phyloP scores from a whole-genome alignment of 2,329 filamentous ascomycete species.

The Sporothrix humicola region DNA sequence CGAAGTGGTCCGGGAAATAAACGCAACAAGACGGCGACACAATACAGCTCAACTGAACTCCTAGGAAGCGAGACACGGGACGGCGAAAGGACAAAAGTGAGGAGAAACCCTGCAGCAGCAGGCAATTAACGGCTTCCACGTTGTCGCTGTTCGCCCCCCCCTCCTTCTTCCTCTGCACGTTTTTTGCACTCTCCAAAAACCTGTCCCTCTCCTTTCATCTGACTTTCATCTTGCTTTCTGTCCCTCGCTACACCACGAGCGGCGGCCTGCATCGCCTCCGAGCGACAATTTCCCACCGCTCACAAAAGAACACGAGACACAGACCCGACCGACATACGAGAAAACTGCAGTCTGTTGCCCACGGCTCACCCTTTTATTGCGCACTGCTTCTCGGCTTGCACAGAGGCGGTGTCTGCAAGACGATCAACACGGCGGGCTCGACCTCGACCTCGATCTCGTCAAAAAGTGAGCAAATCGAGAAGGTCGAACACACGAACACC shows the following conservation, averaged over 20 bases:
- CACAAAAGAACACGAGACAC: constrained; percentile 32
- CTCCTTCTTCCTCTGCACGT: not conserved
- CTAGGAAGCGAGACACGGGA: constrained; percentile 22
- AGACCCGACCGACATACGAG: constrained; percentile 11
- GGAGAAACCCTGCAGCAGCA: constrained; percentile 28
- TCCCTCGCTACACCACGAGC: constrained; percentile 18
- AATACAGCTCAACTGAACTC: constrained; percentile 2
- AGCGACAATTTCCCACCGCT: constrained; percentile 31
- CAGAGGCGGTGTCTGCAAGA: not conserved
- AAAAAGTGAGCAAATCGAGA: not conserved
- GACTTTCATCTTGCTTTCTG: constrained; percentile 10
- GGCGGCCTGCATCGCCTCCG: constrained; percentile 24
- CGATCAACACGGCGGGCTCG: constrained; percentile 10
- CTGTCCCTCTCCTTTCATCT: not conserved
- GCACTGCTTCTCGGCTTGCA: not conserved
- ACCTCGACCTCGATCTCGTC: not conserved
- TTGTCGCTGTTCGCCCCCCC: constrained; percentile 24
- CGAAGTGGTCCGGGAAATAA: constrained; percentile 5
- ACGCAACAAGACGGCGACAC: constrained; percentile 14
- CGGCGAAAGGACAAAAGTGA: constrained; percentile 14
- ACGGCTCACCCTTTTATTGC: not conserved
- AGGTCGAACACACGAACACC: not conserved
- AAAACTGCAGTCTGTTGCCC: constrained; percentile 12
- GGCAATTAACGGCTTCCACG: constrained; percentile 38
- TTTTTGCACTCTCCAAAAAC: not conserved